Percentiles rank a stretch among this genome's conserved stretches.
phyloP scores from a whole-genome alignment of 108 stramenopile species.

The Cyclostephanos tholiformis region DNA sequence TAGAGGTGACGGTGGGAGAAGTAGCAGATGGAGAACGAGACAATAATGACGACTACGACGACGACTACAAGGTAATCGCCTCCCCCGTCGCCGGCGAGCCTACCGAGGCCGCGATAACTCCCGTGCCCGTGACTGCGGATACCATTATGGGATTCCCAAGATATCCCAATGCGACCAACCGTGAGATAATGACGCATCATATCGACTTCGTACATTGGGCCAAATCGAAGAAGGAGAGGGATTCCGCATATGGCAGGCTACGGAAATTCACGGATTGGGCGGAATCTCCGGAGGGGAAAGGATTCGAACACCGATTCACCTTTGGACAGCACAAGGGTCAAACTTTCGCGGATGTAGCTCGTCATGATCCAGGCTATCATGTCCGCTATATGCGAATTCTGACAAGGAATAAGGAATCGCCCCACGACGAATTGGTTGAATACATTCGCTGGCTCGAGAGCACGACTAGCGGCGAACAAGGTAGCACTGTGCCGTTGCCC shows the following conservation, averaged over 20 bases:
- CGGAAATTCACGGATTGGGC: conserved; percentile 13
- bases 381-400: conserved; percentile 13
- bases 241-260: not conserved
- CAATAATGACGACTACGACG: not conserved
- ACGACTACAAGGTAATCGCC: not conserved
- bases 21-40: not conserved
- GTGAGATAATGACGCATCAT: conserved; percentile 9
- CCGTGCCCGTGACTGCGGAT: not conserved
- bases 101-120: not conserved
- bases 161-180: not conserved
- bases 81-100: not conserved
- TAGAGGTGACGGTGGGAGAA: too few species aligned
- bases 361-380: conserved; percentile 15
- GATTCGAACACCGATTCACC: conserved; percentile 3
- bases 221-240: conserved; percentile 2
- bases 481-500: too few species aligned
- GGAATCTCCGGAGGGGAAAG: conserved; percentile 16
- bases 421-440: not conserved
- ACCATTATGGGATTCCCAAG: not conserved
- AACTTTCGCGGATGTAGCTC: conserved; percentile 11
- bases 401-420: conserved; percentile 2
- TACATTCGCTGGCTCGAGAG: not conserved
- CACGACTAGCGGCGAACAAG: not conserved
- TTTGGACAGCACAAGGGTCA: conserved; percentile 24
- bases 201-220: conserved; percentile 16